Evolutionary conservation across 306 rosid genomes (phyloP), one percentile per base, ranked within the genome.

Genomic region (Lablab purpureus): DNA sequence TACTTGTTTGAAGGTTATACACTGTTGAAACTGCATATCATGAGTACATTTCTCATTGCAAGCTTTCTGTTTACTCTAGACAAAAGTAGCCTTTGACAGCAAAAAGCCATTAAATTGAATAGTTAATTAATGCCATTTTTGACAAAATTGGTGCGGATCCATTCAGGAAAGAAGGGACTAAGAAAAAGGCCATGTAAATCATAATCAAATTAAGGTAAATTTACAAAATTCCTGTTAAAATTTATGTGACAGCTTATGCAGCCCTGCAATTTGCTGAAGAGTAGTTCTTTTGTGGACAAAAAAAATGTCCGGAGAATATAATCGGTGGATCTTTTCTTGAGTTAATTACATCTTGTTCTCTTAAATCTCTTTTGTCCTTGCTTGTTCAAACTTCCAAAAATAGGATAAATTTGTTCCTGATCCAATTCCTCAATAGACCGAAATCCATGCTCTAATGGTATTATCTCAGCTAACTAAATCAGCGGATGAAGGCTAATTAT

Each of bases 341-440:
- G 6, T 34, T 34, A 34, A 34, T 34, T 34, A 34, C 40, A 2
- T 34, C 6, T 34, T 6, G 37, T 37, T 63, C 49, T 41, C 37
- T 54, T 28, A 6, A 47, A 19, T 59, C 47, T 36, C 65, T 15
- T 65, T 10, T 9, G 37, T 34, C 81, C 77, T 58, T 77, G 71
- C 86, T 71, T 71, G 79, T 71, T 72, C 65, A 71, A 77, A 54
- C 34, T 43, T 45, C 83, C 82, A 21, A 4, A 78, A 58, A 73
- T 83, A 78, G 80, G 23, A 47, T 15, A 58, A 10, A 43, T 64
- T 52, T 64, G 75, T 71, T 77, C 79, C 71, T 77, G 83, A 82
- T 77, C 66, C 80, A 72, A 65, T 72, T 56, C 40, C 79, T 63
- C 18, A 50, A 47, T 59, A 34, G 4, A 14, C 81, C 59, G 81